Base-by-base conservation (phyloP, 768 basidiomycete species). In the Lepiota venenata region DNA sequence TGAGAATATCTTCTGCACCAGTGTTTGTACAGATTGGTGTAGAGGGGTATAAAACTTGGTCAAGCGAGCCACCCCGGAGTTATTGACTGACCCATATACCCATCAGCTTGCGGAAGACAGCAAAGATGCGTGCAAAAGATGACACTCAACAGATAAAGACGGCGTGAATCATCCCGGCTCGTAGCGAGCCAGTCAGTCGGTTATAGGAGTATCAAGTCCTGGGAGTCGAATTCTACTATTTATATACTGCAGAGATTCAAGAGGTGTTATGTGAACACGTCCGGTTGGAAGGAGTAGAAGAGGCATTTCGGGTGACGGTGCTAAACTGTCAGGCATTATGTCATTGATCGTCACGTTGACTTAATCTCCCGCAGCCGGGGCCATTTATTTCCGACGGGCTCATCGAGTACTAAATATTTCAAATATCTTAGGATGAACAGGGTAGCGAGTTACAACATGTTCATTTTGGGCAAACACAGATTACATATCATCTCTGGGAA, bases 21-120 rank as follows among this genome's bases (percentile, higher is more conserved):
- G 77, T 4, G 79, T 78, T 66, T 86, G 84, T 15, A 83, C 73
- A 12, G 81, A 77, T 58, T 82, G 82, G 55, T 86, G 82, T 15
- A 91, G 74, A 4, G 89, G 87, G 5, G 89, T 87, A 73, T 92
- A 95, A 76, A 93, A 96, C 70, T 93, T 94, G 62, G 88, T 84
- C 56, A 94, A 71, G 42, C 91, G 84, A 10, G 90, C 80, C 55
- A 90, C 81, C 44, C 96, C 96, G 50, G 91, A 86, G 21, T 93
- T 98, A 72, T 98, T 98, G 76, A 98, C 94, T 90, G 65, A 37
- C 55, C n/a, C 44, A 32, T 47, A 62, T 56, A 29, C 7, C 42
- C 32, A 56, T 55, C 50, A 55, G 60, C 36, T 32, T 22, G 11
- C 41, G 14, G 6, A 29, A 50, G 25, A 55, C 51, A 52, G 55